phyloP scores from a whole-genome alignment of 768 basidiomycete genomes.

The Trametes villosa region DNA sequence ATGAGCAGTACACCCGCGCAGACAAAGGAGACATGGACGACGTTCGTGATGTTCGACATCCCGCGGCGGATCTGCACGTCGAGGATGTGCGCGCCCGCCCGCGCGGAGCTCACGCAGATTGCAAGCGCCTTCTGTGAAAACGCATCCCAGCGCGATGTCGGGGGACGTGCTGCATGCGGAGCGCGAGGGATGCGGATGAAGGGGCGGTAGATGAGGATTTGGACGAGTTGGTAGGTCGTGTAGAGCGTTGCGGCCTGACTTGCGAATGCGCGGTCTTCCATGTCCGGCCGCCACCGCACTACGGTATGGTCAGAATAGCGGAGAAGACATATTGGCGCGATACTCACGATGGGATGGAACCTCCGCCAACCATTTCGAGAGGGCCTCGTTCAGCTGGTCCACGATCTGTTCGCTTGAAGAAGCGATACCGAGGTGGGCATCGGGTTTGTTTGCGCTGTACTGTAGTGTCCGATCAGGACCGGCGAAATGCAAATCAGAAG shows the following conservation, averaged over 20 bases:
- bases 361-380: conserved; percentile 42
- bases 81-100: conserved; percentile 62
- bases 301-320: background rate
- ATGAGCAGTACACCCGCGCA: conserved; percentile 58
- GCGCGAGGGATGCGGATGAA: conserved; percentile 58
- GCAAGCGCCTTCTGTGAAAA: conserved; percentile 73
- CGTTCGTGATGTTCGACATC: conserved; percentile 27
- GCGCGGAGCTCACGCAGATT: conserved; percentile 51
- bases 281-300: conserved; percentile 50
- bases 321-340: background rate
- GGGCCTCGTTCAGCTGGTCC: conserved; percentile 48
- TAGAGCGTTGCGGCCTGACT: conserved; percentile 49
- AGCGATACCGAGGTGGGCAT: conserved; percentile 29
- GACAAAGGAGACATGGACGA: conserved; percentile 49
- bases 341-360: conserved; percentile 36
- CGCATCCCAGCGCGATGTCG: conserved; percentile 38
- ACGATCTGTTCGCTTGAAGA: conserved; percentile 40
- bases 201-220: conserved; percentile 78
- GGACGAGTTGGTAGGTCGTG: conserved; percentile 57
- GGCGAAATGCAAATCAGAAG: background rate
- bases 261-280: conserved; percentile 43
- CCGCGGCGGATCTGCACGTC: conserved; percentile 53
- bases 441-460: conserved; percentile 67
- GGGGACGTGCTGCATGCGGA: conserved; percentile 30
- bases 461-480: conserved; percentile 29